Evolutionary conservation across 2,329 filamentous ascomycete species (phyloP), one percentile per base, ranked within the genome.

Genomic region (Tolypocladium ovalisporum): DNA sequence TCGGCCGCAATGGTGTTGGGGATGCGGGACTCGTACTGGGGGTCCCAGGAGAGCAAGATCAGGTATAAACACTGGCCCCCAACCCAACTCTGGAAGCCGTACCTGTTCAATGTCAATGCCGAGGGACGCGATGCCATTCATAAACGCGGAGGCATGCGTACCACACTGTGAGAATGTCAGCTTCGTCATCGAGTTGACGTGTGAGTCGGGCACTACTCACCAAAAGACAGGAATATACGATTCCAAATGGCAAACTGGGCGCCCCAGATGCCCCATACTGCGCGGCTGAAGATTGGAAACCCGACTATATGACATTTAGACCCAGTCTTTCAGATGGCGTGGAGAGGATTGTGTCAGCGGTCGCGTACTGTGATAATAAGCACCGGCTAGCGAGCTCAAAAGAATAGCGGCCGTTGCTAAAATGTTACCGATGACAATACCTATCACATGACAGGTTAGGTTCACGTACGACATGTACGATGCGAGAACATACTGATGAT

Each of bases 41-140:
- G 75, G 61, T 75, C 74, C 64, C 76, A 74, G 1, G 77, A 75
- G 13, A 74, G 71, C 6, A 79, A 67, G 54, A 75, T 75, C 51
- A 78, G 68, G 54, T 77, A 75, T 56, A 77, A 60, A 54, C 75
- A 77, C 62, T 76, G 68, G 3, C 76, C 76, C 15, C 76, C 76
- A 44, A 77, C 72, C 73, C 75, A 78, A 5, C 75, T 71, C 55
- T 76, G 75, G 57, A 77, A 76, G 19, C 70, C 74, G 55, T 75
- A 74, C 72, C 71, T 71, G 32, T 52, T 2, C 12, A 6, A 47
- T 5, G 44, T 55, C 27, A 57, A 29, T 40, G 55, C 44, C 51
- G 29, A 12, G 29, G 10, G 3, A 4, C 9, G 3, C 13, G 17
- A 9, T 9, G 17, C 29, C 8, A 34, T n/a, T 5, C 10, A 6